Evolutionary conservation across 768 basidiomycete genomes (phyloP), one percentile per base, ranked within the genome.

Genomic region (Neoboletus brunneissimus): DNA sequence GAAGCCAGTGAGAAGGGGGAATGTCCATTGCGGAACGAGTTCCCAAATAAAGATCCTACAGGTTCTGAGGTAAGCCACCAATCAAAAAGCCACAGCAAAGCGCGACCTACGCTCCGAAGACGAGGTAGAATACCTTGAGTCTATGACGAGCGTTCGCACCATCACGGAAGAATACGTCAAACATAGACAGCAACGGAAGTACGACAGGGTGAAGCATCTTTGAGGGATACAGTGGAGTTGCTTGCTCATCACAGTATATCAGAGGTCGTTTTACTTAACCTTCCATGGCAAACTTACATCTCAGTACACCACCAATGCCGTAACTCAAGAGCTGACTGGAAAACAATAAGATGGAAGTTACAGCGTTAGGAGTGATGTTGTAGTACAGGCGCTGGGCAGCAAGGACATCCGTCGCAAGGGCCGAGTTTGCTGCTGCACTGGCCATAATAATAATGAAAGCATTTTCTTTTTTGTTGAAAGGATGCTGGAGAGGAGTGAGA

Each of bases 1-100:
- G 37, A 87, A 72, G 20, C 85, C 85, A 2, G 83, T 84, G 32
- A 86, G 64, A 23, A 87, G 73, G 0, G 87, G 87, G 60, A 87
- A 87, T 20, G 72, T 65, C 65, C 67, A 71, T 40, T 67, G 56
- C 12, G 68, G 67, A 38, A 70, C 55, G 38, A 69, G 42, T 54
- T 63, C 61, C 60, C 67, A 70, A 37, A 66, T 44, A 54, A 72
- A 68, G 38, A 74, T 81, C 1, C 71, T 75, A 32, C 10, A 76
- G 1, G 5, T 12, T 45, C 25, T 5, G 16, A n/a, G 20, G 45
- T 37, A 35, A 49, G 13, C 8, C 35, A 38, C 31, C 13, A 13
- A 35, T 25, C 37, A 44, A 38, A 12, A 2, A n/a, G 49, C 20
- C 31, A 48, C 38, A 56, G 46, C 74, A 75, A 27, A 74, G 4